phyloP scores from a whole-genome alignment of 148 eudicot genomes.

The Polygonum aviculare region DNA sequence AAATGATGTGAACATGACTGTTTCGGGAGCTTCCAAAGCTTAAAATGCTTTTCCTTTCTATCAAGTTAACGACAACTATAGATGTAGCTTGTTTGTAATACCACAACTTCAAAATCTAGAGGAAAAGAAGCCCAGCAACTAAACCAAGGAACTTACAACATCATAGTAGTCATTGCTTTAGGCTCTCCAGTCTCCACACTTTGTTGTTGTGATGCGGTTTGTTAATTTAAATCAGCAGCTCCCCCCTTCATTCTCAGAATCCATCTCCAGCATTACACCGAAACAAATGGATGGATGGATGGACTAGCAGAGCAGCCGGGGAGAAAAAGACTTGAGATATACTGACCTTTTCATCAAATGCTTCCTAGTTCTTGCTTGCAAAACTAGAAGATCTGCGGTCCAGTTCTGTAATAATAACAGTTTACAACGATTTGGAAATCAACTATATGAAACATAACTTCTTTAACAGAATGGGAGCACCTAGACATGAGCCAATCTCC shows the following conservation, averaged over 20 bases:
- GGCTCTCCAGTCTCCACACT: not conserved
- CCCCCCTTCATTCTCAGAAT: not conserved
- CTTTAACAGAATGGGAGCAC: not conserved
- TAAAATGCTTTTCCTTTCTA: not conserved
- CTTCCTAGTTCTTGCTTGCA: not conserved
- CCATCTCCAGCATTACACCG: not conserved
- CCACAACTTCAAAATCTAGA: not conserved
- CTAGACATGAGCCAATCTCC: slow-evolving; percentile 19
- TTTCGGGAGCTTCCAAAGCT: not conserved
- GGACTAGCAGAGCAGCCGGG: not conserved
- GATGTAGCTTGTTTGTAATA: not conserved
- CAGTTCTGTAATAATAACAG: not conserved
- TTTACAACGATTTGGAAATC: not conserved
- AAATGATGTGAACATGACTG: not conserved
- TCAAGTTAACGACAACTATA: not conserved
- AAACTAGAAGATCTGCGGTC: slow-evolving; percentile 1
- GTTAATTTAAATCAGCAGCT: not conserved
- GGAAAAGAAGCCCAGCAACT: not conserved
- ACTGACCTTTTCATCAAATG: slow-evolving; percentile 5
- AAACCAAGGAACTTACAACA: not conserved
- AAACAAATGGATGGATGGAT: not conserved
- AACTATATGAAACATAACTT: slow-evolving; percentile 8
- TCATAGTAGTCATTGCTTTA: not conserved
- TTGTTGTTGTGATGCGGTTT: not conserved
- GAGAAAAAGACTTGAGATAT: not conserved